Base-by-base conservation (phyloP, 2,329 filamentous ascomycete genomes). In the Coleophoma crateriformis region DNA sequence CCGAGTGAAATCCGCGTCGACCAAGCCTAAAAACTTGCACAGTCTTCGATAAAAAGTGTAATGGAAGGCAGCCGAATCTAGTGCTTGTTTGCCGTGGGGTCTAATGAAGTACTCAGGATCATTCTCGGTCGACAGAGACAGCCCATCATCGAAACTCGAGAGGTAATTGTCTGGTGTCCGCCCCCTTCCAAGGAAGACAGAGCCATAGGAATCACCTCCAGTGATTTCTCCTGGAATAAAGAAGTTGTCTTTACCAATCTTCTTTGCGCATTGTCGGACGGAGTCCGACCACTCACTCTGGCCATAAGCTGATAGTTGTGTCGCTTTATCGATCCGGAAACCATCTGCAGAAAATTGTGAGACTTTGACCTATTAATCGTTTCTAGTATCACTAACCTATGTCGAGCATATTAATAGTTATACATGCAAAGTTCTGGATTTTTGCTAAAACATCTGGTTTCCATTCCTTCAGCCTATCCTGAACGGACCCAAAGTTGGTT, bases 391-490 rank as follows among this genome's bases (percentile, higher is more conserved):
- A 3, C 40, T 13, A 8, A 43, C 40, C 40, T 20, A 85, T 77
- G 58, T 85, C 82, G 15, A 85, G 68, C 54, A 75, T 77, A 33
- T 71, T 66, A 50, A 85, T 81, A 33, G 79, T 71, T 64, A 84
- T 78, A 64, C 82, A 85, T 2, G 80, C 82, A 57, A 84, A 81
- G 43, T 74, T 74, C 53, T 77, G 74, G 48, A 85, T 67, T 55
- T 78, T 79, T 42, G 74, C 69, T 32, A 74, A 67, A 0, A 84
- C 81, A 15, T 74, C 73, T 2, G 78, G 75, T 22, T 74, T 61
- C 82, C 82, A 85, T 55, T 84, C 81, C 45, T 82, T 74, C 4
- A 85, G 68, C 58, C 82, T 79, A 62, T 85, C 82, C 64, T 85
- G 82, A 1, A 85, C 81, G 41, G 76, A 81, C 40, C 79, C 79